A percentile compares a stretch with the other conserved stretches of the same genome.
These are phyloP conservation scores for Immersiella caudata DNA, from an alignment of 495 filamentous ascomycete genomes.

Conservation along the genomic window DNA sequence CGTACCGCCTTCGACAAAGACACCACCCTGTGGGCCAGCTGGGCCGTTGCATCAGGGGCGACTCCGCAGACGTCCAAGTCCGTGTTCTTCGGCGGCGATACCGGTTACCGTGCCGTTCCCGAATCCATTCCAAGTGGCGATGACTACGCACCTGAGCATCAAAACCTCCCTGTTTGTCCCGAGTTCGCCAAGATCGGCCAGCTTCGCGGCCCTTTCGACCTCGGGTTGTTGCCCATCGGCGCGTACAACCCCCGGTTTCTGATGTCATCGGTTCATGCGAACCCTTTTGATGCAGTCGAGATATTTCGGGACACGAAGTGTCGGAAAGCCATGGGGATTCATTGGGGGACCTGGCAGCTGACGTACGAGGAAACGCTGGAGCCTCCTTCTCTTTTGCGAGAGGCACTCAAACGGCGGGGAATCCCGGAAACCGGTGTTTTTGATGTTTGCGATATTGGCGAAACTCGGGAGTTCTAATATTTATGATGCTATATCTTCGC, in stretches of 20 bases:
- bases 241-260: slow-evolving; percentile 81
- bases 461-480: slow-evolving; percentile 71
- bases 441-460: slow-evolving; percentile 85
- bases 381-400: slow-evolving; percentile 73
- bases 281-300: slow-evolving; percentile 84
- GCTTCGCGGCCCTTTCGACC: slow-evolving; percentile 82
- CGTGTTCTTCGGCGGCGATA: slow-evolving; percentile 76
- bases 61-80: slow-evolving; percentile 51
- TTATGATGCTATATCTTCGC: too few relatives aligned
- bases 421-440: slow-evolving; percentile 79
- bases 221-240: slow-evolving; percentile 92
- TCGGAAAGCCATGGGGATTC: slow-evolving; percentile 81
- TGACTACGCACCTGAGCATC: slow-evolving; percentile 61
- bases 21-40: slow-evolving; percentile 83
- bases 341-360: slow-evolving; percentile 93
- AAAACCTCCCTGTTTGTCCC: slow-evolving; percentile 72
- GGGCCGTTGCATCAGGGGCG: slow-evolving; percentile 73
- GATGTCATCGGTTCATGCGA: slow-evolving; percentile 80
- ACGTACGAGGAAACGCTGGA: slow-evolving; percentile 86
- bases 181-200: slow-evolving; percentile 86
- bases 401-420: slow-evolving; percentile 71
- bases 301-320: slow-evolving; percentile 90
- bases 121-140: slow-evolving; percentile 56
- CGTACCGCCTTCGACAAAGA: slow-evolving; percentile 68
- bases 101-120: slow-evolving; percentile 83